A percentile compares a stretch with the other conserved stretches of the same genome.
phyloP scores from a whole-genome alignment of 345 rosid species.

The Pistacia integerrima region DNA sequence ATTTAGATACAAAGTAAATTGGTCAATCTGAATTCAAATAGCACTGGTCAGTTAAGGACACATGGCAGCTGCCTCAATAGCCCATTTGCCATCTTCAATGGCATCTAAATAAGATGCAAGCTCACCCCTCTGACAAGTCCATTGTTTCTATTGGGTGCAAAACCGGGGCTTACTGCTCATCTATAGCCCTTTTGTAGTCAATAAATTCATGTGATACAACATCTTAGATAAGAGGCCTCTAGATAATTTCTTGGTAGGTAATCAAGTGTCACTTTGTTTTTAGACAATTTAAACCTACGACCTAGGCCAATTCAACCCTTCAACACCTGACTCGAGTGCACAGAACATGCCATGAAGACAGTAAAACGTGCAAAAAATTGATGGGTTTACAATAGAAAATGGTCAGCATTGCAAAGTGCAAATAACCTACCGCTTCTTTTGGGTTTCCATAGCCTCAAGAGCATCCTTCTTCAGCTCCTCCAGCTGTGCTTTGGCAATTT shows the following conservation, averaged over 20 bases:
- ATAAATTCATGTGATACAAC: no score
- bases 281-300: no score
- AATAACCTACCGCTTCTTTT: constrained; percentile 70
- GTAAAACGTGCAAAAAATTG: no score
- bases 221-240: no score
- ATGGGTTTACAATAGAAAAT: background rate
- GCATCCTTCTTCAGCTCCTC: constrained; percentile 92
- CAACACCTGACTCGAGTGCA: background rate
- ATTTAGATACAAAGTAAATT: no score
- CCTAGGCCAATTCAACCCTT: background rate
- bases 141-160: no score
- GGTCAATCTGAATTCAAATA: no score
- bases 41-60: background rate
- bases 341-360: no score
- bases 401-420: background rate
- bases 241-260: no score
- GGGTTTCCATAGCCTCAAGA: constrained; percentile 91
- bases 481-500: constrained; percentile 83
- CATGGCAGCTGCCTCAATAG: background rate
- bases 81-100: background rate
- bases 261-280: no score
- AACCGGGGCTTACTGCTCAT: no score
- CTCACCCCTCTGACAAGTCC: background rate
- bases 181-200: no score
- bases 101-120: background rate